A percentile compares a stretch with the other conserved stretches of the same genome.
Evolutionary conservation across 495 filamentous ascomycete genomes (phyloP).

Genomic region (Mytilinidion resinicola): DNA sequence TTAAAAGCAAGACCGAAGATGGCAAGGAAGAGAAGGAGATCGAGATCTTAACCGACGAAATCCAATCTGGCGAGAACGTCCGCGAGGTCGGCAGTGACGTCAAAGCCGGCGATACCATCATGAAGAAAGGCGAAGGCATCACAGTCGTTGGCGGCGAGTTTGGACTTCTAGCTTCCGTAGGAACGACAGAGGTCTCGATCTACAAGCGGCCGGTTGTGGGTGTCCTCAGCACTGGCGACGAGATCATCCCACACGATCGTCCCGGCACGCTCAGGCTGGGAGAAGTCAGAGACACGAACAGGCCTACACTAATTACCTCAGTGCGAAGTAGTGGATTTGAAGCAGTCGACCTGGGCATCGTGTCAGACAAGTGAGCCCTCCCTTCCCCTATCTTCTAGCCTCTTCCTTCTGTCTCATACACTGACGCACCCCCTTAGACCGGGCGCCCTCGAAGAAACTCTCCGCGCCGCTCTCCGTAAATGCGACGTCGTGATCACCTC

Average conservation of each 20-base stretch:
- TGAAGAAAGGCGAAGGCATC: constrained; percentile 69
- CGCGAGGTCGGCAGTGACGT: constrained; percentile 90
- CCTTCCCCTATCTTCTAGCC: neutral
- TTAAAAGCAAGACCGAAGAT: constrained; percentile 67
- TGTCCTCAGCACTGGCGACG: constrained; percentile 90
- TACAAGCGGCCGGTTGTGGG: constrained; percentile 76
- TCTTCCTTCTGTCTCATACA: constrained; percentile 8
- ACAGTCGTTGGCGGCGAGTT: constrained; percentile 84
- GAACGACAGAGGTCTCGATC: constrained; percentile 62
- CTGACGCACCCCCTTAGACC: constrained; percentile 31
- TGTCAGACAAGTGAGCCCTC: constrained; percentile 56
- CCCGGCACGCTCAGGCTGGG: constrained; percentile 60
- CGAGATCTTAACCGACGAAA: constrained; percentile 71
- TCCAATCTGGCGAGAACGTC: constrained; percentile 77
- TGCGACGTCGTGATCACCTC: constrained; percentile 86
- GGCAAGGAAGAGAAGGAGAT: constrained; percentile 79
- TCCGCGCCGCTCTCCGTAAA: constrained; percentile 64
- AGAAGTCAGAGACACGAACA: constrained; percentile 89
- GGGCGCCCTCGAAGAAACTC: constrained; percentile 66
- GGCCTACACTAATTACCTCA: constrained; percentile 75
- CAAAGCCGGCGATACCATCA: constrained; percentile 55
- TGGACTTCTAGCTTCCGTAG: constrained; percentile 80
- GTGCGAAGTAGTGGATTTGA: constrained; percentile 70
- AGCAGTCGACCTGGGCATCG: constrained; percentile 81
- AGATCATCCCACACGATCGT: constrained; percentile 73